Percentiles rank a stretch among this genome's conserved stretches.
These are phyloP conservation scores for Kalanchoe fedtschenkoi DNA, from an alignment of 164 flowering plant genomes.

Conservation along the genomic window DNA sequence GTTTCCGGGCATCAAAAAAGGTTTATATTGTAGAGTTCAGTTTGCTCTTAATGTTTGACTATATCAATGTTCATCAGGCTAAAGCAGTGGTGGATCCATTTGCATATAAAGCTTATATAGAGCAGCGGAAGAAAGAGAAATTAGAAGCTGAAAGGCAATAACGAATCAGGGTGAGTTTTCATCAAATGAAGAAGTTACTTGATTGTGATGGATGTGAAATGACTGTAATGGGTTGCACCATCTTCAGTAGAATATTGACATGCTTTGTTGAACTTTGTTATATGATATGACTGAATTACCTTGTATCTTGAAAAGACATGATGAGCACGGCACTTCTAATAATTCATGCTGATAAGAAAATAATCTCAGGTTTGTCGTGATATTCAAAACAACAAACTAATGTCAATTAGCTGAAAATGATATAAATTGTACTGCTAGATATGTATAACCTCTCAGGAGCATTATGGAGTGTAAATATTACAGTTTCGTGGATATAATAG, in stretches of 20 bases:
- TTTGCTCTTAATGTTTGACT: background rate
- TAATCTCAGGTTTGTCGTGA: too few relatives aligned
- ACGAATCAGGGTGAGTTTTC: conserved; percentile 64
- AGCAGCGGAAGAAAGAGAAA: conserved; percentile 59
- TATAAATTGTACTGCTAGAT: too few relatives aligned
- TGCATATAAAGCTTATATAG: conserved; percentile 56
- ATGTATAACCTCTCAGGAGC: too few relatives aligned
- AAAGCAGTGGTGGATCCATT: conserved; percentile 54
- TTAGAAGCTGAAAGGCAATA: conserved; percentile 46
- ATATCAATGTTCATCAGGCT: conserved; percentile 36
- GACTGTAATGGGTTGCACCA: background rate
- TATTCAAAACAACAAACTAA: too few relatives aligned
- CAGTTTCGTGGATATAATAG: too few relatives aligned
- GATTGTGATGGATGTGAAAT: background rate
- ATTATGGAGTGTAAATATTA: too few relatives aligned
- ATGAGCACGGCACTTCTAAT: too few relatives aligned
- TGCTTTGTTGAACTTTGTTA: background rate
- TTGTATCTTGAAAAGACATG: background rate
- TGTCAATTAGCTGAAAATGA: too few relatives aligned
- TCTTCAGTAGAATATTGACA: background rate
- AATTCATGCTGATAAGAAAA: too few relatives aligned
- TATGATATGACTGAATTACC: background rate
- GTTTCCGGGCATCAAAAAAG: too few relatives aligned
- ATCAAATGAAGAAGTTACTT: background rate
- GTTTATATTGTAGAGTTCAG: too few relatives aligned